A percentile compares a stretch with the other conserved stretches of the same genome.
Conservation (phyloP, 2,329 filamentous ascomycete species). For the Stylonectria norvegica region DNA sequence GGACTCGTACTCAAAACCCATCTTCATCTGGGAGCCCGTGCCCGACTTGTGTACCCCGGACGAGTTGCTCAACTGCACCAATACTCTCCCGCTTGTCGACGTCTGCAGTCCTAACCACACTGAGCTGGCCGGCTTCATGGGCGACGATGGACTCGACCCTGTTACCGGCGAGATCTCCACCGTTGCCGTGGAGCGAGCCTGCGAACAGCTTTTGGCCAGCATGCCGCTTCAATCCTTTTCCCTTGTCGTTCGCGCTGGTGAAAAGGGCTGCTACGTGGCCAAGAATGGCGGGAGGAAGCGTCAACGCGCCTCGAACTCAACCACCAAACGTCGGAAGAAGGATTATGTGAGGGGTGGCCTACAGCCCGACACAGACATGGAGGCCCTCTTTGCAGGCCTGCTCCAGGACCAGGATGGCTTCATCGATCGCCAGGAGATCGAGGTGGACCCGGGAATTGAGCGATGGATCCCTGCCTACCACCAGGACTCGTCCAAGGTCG, state of each 20-base stretch:
- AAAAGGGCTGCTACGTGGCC: constrained; percentile 67
- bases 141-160: constrained; percentile 52
- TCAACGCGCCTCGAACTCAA: constrained; percentile 25
- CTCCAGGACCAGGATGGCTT: constrained; percentile 51
- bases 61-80: constrained; percentile 61
- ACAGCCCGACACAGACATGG: constrained; percentile 60
- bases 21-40: constrained; percentile 94
- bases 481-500: constrained; percentile 50
- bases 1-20: constrained; percentile 50
- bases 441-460: constrained; percentile 62
- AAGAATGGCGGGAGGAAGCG: constrained; percentile 54
- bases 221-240: constrained; percentile 64
- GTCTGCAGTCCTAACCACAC: constrained; percentile 77
- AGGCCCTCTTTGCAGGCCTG: constrained; percentile 57
- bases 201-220: constrained; percentile 59
- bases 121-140: constrained; percentile 86
- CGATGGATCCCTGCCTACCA: constrained; percentile 80
- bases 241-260: constrained; percentile 68
- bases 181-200: constrained; percentile 53
- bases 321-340: constrained; percentile 40
- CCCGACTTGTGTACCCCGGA: constrained; percentile 79
- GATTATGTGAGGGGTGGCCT: constrained; percentile 49
- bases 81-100: constrained; percentile 59
- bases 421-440: constrained; percentile 55
- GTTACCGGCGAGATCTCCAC: constrained; percentile 53